A percentile compares a stretch with the other conserved stretches of the same genome.
phyloP scores from a whole-genome alignment of 1,284 basidiomycete species.

The Austroboletus rostrupii region DNA sequence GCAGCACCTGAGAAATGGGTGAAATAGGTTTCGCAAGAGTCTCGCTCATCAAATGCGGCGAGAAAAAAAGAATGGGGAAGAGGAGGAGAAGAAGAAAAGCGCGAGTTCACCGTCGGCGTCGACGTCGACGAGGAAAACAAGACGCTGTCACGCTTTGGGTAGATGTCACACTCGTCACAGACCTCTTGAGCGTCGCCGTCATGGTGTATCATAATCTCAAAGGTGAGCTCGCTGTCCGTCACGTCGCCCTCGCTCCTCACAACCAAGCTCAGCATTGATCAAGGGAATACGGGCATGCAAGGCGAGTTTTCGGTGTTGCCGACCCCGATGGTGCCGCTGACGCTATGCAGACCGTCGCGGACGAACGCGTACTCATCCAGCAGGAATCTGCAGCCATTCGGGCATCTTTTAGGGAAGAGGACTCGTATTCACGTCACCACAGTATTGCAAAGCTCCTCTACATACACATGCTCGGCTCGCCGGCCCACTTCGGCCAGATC shows the following conservation, averaged over 20 bases:
- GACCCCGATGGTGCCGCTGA: conserved; percentile 15
- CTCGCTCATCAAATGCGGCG: conserved; percentile 19
- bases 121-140: conserved; percentile 18
- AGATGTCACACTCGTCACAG: conserved; percentile 24
- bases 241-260: conserved; percentile 15
- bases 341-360: conserved; percentile 82
- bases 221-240: conserved; percentile 44
- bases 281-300: conserved; percentile 94
- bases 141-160: conserved; percentile 15
- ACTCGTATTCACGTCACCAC: conserved; percentile 90
- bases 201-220: conserved; percentile 93
- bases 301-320: conserved; percentile 40
- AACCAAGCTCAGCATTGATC: conserved; percentile 69
- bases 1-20: conserved; percentile 64
- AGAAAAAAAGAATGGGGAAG: background rate
- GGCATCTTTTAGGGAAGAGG: conserved; percentile 96
- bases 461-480: conserved; percentile 99
- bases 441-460: conserved; percentile 98
- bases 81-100: background rate
- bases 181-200: conserved; percentile 11
- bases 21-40: conserved; percentile 31
- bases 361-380: conserved; percentile 96
- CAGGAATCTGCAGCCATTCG: conserved; percentile 98
- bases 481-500: conserved; percentile 99
- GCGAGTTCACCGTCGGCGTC: conserved; percentile 17